Conservation (phyloP, 805 yeast genomes). For the Saccharomyces paradoxus region DNA sequence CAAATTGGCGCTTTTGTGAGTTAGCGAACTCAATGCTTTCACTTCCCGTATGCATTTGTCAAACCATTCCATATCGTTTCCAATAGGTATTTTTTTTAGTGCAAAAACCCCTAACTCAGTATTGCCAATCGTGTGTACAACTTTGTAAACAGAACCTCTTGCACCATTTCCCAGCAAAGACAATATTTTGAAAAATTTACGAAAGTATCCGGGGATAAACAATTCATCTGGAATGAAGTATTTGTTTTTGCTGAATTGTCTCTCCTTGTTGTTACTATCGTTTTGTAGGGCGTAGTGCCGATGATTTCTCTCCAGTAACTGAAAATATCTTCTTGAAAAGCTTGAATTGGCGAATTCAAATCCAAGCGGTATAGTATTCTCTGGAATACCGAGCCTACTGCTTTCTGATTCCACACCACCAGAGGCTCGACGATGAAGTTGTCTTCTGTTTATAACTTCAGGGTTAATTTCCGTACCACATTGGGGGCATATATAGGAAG, state of each 20-base stretch:
- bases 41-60: constrained; percentile 71
- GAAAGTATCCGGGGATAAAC: constrained; percentile 77
- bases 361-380: background rate
- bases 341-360: constrained; percentile 4
- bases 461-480: constrained; percentile 25
- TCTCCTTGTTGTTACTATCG: background rate
- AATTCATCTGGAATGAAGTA: constrained; percentile 42
- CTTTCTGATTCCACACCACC: background rate
- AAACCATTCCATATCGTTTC: constrained; percentile 62
- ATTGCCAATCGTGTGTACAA: constrained; percentile 64
- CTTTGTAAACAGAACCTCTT: constrained; percentile 76
- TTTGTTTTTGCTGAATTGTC: background rate
- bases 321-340: constrained; percentile 17
- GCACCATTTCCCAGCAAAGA: constrained; percentile 72
- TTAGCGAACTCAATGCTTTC: constrained; percentile 47
- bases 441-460: background rate
- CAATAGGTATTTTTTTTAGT: constrained; percentile 75
- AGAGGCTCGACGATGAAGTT: background rate
- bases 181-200: constrained; percentile 56
- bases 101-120: constrained; percentile 75
- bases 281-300: constrained; percentile 5
- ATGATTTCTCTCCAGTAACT: constrained; percentile 15
- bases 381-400: background rate
- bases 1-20: constrained; percentile 48
- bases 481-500: constrained; percentile 25